Conservation (phyloP, 2,329 filamentous ascomycete genomes). For the Neonectria neomacrospora region DNA sequence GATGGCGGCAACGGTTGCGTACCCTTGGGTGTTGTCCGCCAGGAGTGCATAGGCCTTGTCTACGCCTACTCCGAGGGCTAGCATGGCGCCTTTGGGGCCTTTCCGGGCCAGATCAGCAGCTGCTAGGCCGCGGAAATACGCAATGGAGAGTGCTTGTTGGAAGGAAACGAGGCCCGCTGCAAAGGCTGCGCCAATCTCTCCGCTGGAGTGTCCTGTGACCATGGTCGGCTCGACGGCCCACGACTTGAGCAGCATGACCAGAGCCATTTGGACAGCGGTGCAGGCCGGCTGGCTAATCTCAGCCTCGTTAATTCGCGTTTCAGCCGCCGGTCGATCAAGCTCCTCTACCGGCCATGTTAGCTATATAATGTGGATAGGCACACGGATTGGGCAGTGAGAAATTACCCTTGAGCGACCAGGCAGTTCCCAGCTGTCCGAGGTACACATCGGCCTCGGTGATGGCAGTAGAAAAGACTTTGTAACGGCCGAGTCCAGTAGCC, state of each 20-base stretch:
- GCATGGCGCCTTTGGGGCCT: not conserved
- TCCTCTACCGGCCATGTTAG: too few relatives aligned
- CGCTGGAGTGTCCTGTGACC: conserved; percentile 48
- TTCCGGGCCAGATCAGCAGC: not conserved
- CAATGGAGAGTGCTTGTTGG: not conserved
- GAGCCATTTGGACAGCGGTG: conserved; percentile 55
- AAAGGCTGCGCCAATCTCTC: conserved; percentile 51
- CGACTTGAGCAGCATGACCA: conserved; percentile 50
- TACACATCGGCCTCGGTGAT: too few relatives aligned
- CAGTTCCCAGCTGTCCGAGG: too few relatives aligned
- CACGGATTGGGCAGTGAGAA: too few relatives aligned
- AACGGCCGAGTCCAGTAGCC: too few relatives aligned
- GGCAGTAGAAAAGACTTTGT: too few relatives aligned
- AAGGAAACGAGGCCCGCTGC: conserved; percentile 43
- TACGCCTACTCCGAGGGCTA: not conserved
- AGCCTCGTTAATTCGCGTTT: conserved; percentile 43
- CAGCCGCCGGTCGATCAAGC: not conserved
- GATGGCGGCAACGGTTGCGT: not conserved
- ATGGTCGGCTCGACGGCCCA: conserved; percentile 42
- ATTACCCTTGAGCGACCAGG: too few relatives aligned
- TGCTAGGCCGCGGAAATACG: not conserved
- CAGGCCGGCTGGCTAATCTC: conserved; percentile 52
- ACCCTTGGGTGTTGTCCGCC: not conserved
- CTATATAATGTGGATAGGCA: too few relatives aligned
- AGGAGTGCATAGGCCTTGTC: not conserved